phyloP scores from a whole-genome alignment of 371 early-diverging fungal species.

The Rhizopus delemar region DNA sequence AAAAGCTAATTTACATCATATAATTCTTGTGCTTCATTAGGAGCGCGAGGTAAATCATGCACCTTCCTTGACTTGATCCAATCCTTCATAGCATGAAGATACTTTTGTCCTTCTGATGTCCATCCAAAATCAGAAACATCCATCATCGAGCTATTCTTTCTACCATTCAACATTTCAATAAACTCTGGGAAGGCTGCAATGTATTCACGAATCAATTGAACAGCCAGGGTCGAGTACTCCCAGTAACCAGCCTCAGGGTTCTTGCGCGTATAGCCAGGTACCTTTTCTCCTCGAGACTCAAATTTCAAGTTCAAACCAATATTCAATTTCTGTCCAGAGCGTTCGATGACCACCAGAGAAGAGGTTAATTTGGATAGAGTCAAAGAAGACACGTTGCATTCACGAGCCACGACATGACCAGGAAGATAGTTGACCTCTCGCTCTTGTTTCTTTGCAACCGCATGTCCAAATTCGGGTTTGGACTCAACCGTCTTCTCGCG shows the following conservation, averaged over 20 bases:
- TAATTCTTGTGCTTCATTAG: constrained; percentile 67
- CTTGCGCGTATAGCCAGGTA: constrained; percentile 83
- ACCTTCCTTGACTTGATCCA: constrained; percentile 71
- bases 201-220: constrained; percentile 73
- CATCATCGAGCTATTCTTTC: constrained; percentile 38
- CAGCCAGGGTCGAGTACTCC: constrained; percentile 83
- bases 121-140: constrained; percentile 33
- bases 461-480: constrained; percentile 63
- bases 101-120: constrained; percentile 32
- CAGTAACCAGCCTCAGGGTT: constrained; percentile 67
- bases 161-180: constrained; percentile 59
- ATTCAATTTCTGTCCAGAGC: constrained; percentile 62
- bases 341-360: constrained; percentile 67
- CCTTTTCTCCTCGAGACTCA: constrained; percentile 82
- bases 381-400: constrained; percentile 60
- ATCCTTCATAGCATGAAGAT: constrained; percentile 50
- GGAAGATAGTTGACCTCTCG: constrained; percentile 59
- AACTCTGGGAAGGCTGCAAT: constrained; percentile 73
- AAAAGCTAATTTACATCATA: constrained; percentile 48
- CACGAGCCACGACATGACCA: constrained; percentile 65
- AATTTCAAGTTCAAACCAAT: constrained; percentile 90
- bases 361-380: constrained; percentile 84
- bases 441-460: constrained; percentile 47
- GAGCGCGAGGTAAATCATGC: constrained; percentile 66
- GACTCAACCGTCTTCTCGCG: background rate